Conservation (phyloP, 2,329 filamentous ascomycete species). For the Amauroascus niger region DNA sequence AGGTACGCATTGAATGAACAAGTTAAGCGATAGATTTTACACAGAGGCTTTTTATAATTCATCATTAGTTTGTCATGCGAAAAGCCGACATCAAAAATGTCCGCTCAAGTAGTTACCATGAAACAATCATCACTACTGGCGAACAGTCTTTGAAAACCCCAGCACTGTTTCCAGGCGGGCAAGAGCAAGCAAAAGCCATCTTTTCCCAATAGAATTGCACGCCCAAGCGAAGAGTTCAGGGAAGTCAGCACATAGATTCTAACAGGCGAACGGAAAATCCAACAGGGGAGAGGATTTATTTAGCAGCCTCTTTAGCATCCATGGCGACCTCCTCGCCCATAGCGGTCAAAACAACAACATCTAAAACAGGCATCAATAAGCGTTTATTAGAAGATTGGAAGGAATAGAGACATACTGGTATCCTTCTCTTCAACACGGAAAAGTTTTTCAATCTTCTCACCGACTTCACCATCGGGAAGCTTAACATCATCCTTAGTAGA, state of each 20-base stretch:
- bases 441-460: constrained; percentile 72
- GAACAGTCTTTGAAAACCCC: constrained; percentile 3
- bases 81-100: constrained; percentile 7
- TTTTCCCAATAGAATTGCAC: constrained; percentile 2
- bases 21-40: constrained; percentile 2
- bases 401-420: constrained; percentile 60
- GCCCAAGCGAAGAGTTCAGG: not conserved
- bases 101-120: constrained; percentile 8
- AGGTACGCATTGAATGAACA: not conserved
- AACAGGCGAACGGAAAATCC: constrained; percentile 1
- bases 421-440: constrained; percentile 82
- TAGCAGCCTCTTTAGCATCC: constrained; percentile 84
- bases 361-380: constrained; percentile 39
- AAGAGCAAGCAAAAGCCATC: constrained; percentile 5
- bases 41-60: constrained; percentile 8
- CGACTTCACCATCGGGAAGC: constrained; percentile 79
- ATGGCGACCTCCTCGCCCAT: constrained; percentile 93
- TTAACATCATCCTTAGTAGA: constrained; percentile 91
- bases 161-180: constrained; percentile 7
- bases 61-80: constrained; percentile 12
- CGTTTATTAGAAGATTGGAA: not conserved
- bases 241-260: not conserved
- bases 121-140: constrained; percentile 3
- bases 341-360: constrained; percentile 82
- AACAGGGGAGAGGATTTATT: not conserved